Evolutionary conservation across 495 filamentous ascomycete genomes (phyloP).

Genomic region (Penicillium argentinense): DNA sequence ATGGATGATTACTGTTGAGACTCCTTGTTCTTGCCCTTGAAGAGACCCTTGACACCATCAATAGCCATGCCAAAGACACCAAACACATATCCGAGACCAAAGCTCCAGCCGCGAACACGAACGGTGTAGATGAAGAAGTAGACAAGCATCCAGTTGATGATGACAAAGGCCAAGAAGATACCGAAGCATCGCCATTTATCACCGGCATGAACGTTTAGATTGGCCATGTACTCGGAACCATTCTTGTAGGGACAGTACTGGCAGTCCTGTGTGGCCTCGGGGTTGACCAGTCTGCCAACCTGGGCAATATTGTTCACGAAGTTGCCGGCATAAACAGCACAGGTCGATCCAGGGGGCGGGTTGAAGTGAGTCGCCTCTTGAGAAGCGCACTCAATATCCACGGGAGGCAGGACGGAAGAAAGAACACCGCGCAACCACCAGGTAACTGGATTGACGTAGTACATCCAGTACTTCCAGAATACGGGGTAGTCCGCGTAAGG

Average conservation of each 20-base stretch:
- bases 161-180: conserved; percentile 73
- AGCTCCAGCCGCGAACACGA: conserved; percentile 69
- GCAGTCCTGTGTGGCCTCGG: conserved; percentile 56
- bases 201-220: conserved; percentile 61
- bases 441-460: conserved; percentile 68
- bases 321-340: conserved; percentile 56
- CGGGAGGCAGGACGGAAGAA: conserved; percentile 53
- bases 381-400: conserved; percentile 56
- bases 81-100: conserved; percentile 65
- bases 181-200: conserved; percentile 78
- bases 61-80: conserved; percentile 47
- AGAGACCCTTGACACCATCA: conserved; percentile 39
- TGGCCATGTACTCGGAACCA: conserved; percentile 66
- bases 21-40: conserved; percentile 32
- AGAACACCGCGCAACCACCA: conserved; percentile 79
- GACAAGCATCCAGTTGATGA: conserved; percentile 75
- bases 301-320: conserved; percentile 49
- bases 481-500: conserved; percentile 70
- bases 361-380: conserved; percentile 67
- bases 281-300: conserved; percentile 60
- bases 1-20: neutral
- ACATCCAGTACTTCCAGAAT: conserved; percentile 81
- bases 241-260: conserved; percentile 70
- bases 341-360: conserved; percentile 62
- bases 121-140: conserved; percentile 87